Conservation (phyloP, 2,329 filamentous ascomycete species). For the Aspergillus carbonarius region DNA sequence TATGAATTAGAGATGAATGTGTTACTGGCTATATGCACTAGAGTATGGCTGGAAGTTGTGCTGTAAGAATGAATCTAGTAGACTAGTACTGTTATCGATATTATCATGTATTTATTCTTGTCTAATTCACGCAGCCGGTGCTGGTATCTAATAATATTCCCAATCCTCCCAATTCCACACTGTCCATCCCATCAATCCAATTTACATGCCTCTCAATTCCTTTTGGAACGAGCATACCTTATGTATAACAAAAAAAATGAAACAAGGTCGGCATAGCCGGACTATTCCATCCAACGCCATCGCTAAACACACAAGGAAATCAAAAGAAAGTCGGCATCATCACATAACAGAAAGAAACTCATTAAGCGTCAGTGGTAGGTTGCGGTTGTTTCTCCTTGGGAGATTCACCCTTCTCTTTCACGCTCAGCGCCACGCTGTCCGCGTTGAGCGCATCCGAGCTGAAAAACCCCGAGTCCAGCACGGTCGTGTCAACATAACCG, state of each 20-base stretch:
- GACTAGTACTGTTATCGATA: background rate
- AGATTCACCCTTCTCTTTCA: constrained; percentile 22
- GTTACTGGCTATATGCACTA: no score
- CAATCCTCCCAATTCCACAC: background rate
- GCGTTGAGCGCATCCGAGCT: constrained; percentile 34
- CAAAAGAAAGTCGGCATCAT: constrained; percentile 1
- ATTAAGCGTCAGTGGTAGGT: constrained; percentile 18
- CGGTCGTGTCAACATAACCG: constrained; percentile 27
- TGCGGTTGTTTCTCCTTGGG: constrained; percentile 14
- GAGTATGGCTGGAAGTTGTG: no score
- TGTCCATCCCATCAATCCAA: background rate
- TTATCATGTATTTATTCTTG: background rate
- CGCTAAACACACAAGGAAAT: constrained; percentile 13
- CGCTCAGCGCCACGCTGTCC: constrained; percentile 22
- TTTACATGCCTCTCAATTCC: no score
- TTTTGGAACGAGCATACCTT: no score
- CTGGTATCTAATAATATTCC: background rate
- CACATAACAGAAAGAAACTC: constrained; percentile 14
- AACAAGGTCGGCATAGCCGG: background rate
- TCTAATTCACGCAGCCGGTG: background rate
- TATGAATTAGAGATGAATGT: no score
- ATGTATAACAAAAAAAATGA: no score
- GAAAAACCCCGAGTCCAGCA: constrained; percentile 40
- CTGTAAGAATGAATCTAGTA: no score
- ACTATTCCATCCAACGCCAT: constrained; percentile 16